These are phyloP conservation scores for Leccinum imitatum DNA, from an alignment of 768 basidiomycete genomes.

Conservation along the genomic window DNA sequence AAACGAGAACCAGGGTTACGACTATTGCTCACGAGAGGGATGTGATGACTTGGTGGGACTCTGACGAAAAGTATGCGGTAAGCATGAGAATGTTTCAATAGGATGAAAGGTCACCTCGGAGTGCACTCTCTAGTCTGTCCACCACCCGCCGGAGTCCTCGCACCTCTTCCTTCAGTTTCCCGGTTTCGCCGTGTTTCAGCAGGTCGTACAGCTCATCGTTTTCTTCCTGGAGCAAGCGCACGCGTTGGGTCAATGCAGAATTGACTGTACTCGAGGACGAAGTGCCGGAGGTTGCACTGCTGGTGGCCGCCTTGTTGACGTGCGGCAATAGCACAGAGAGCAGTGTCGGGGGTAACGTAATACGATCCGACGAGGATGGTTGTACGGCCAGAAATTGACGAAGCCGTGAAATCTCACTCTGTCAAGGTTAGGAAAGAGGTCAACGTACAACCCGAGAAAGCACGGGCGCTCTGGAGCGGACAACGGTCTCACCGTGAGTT, in stretches of 20 bases:
- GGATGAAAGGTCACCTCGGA: conserved; percentile 57
- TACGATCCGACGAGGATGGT: conserved; percentile 57
- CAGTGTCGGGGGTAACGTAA: conserved; percentile 70
- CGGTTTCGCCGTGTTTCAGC: conserved; percentile 72
- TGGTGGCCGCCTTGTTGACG: conserved; percentile 44
- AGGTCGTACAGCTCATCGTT: conserved; percentile 85
- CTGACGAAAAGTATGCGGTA: conserved; percentile 38
- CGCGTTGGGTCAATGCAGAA: conserved; percentile 74
- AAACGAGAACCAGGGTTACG: conserved; percentile 2
- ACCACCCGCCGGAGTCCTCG: conserved; percentile 66
- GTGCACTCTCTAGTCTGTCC: conserved; percentile 66
- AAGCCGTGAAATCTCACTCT: conserved; percentile 75
- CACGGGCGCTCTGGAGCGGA: conserved; percentile 22
- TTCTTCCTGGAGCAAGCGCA: conserved; percentile 75
- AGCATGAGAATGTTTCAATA: conserved; percentile 3
- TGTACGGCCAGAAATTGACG: conserved; percentile 65
- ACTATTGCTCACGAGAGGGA: conserved; percentile 63
- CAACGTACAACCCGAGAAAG: conserved; percentile 19
- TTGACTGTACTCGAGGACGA: conserved; percentile 55
- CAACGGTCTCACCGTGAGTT: conserved; percentile 61
- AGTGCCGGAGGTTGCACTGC: conserved; percentile 30
- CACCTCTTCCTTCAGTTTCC: conserved; percentile 80
- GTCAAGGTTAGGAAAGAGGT: conserved; percentile 12
- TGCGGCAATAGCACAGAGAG: conserved; percentile 70
- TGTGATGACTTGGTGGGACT: conserved; percentile 73